phyloP scores from a whole-genome alignment of 2,329 filamentous ascomycete species.

The Botrytis fragariae region DNA sequence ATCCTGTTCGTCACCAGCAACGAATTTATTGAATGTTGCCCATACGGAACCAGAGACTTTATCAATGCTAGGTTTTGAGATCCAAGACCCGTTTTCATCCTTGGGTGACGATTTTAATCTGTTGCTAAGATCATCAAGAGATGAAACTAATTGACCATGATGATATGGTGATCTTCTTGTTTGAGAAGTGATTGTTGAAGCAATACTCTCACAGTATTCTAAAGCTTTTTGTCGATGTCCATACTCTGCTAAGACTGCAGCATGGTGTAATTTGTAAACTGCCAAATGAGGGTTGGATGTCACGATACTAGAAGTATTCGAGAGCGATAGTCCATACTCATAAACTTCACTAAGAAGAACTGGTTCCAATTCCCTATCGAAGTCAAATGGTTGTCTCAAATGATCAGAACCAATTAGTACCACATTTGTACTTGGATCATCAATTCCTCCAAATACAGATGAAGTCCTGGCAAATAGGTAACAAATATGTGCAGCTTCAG shows the following conservation, averaged over 20 bases:
- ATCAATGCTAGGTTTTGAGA: conserved; percentile 92
- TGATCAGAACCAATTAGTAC: conserved; percentile 86
- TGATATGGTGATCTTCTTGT: conserved; percentile 87
- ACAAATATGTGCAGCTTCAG: conserved; percentile 91
- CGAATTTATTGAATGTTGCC: conserved; percentile 94
- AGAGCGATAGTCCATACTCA: conserved; percentile 80
- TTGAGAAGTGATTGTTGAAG: conserved; percentile 70
- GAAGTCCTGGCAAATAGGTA: conserved; percentile 77
- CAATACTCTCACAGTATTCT: conserved; percentile 86
- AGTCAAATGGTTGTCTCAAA: conserved; percentile 64
- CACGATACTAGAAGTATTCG: conserved; percentile 53
- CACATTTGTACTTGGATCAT: conserved; percentile 76
- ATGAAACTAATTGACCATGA: conserved; percentile 67
- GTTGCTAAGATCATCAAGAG: conserved; percentile 79
- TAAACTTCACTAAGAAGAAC: conserved; percentile 96
- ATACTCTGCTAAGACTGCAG: conserved; percentile 77
- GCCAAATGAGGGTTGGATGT: conserved; percentile 76
- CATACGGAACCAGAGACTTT: conserved; percentile 90
- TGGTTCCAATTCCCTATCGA: conserved; percentile 77
- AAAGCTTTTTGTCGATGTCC: conserved; percentile 81
- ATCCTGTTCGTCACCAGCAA: conserved; percentile 83
- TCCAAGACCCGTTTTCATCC: conserved; percentile 81
- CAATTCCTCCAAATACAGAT: conserved; percentile 74
- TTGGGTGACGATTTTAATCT: conserved; percentile 83
- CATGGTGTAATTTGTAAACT: conserved; percentile 88